Conservation (phyloP, 176 grass and related monocot species). For the Triticum aestivum region DNA sequence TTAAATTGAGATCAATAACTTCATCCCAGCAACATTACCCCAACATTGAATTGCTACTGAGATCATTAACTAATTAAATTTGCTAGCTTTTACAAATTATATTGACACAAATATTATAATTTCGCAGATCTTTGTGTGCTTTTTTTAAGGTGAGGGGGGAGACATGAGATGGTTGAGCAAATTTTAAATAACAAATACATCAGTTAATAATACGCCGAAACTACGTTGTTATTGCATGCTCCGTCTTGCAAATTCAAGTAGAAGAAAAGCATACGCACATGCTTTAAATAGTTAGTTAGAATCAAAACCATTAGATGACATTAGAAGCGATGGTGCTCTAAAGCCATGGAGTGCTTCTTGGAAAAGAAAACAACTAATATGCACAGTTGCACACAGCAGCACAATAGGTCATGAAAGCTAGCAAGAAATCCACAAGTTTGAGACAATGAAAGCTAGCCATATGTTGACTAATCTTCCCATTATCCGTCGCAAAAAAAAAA, state of each 20-base stretch:
- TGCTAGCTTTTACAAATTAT: not conserved
- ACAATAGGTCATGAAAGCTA: not conserved
- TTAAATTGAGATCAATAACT: not conserved
- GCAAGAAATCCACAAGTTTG: not conserved
- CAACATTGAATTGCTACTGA: not conserved
- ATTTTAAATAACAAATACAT: not conserved
- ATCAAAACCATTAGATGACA: not conserved
- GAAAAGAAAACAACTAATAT: not conserved
- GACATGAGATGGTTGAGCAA: not conserved
- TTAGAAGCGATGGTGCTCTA: not conserved
- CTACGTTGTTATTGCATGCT: conserved; percentile 49
- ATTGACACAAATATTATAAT: not conserved
- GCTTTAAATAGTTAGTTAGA: not conserved
- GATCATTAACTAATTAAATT: not conserved
- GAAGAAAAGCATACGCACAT: not conserved
- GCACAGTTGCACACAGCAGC: not conserved
- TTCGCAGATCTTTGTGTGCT: not conserved
- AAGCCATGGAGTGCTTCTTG: not conserved
- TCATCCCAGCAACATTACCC: not conserved
- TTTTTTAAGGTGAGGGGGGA: not conserved
- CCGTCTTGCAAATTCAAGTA: not conserved
- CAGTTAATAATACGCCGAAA: not conserved
- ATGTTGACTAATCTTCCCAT: not conserved
- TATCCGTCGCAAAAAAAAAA: no score
- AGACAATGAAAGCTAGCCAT: conserved; percentile 16